phyloP scores from a whole-genome alignment of 345 rosid species.

The Citrus sp. region DNA sequence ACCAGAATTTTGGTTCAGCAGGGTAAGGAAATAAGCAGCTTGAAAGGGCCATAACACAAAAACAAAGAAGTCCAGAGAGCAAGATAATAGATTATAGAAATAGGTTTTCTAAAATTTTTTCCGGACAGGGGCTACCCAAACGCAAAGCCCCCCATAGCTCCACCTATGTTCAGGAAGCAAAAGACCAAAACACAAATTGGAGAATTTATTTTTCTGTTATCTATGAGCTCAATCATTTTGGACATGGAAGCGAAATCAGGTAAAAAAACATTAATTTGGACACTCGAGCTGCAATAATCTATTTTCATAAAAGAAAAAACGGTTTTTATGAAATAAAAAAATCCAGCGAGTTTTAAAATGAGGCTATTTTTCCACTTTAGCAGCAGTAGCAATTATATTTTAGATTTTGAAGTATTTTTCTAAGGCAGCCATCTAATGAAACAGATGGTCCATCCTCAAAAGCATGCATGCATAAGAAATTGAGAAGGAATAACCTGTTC shows the following conservation, averaged over 20 bases:
- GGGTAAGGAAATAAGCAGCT: too few relatives aligned
- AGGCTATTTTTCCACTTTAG: neutral
- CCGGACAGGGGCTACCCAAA: too few relatives aligned
- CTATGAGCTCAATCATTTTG: neutral
- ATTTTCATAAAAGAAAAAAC: neutral
- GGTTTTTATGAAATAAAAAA: neutral
- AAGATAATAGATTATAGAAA: too few relatives aligned
- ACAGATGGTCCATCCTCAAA: neutral
- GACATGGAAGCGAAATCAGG: neutral
- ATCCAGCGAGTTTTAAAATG: neutral
- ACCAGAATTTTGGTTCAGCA: too few relatives aligned
- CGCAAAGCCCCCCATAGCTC: too few relatives aligned
- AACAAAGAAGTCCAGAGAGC: too few relatives aligned
- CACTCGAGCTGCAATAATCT: neutral
- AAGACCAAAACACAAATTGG: neutral
- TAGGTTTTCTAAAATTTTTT: too few relatives aligned
- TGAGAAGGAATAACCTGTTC: conserved; percentile 49
- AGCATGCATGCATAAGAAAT: neutral
- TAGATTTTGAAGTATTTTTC: neutral
- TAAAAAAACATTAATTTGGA: neutral
- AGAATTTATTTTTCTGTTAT: neutral
- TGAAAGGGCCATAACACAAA: too few relatives aligned
- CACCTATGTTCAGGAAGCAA: neutral
- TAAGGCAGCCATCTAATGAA: neutral
- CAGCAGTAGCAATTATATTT: neutral